Conservation (phyloP, 2,329 filamentous ascomycete species). For the Epichloe sylvatica region DNA sequence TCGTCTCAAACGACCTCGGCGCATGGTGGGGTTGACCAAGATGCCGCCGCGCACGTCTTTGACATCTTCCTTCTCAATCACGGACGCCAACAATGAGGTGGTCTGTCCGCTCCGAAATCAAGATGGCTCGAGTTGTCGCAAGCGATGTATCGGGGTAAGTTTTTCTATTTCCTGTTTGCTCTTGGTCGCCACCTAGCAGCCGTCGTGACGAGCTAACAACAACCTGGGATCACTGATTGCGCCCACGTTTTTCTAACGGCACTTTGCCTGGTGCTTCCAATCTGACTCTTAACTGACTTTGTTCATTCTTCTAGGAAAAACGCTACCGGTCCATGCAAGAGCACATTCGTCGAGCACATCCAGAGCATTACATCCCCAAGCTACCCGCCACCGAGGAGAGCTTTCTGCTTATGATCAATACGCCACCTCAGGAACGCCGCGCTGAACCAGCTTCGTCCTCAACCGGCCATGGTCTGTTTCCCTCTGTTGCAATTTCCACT, state of each 20-base stretch:
- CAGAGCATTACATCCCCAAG: conserved; percentile 94
- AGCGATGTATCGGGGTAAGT: conserved; percentile 96
- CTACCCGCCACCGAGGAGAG: conserved; percentile 95
- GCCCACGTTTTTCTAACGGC: not conserved
- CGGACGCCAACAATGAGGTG: conserved; percentile 88
- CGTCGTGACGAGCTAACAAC: not conserved
- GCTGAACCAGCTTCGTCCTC: conserved; percentile 20
- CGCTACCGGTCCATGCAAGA: conserved; percentile 98
- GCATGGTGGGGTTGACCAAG: conserved; percentile 38
- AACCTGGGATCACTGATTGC: not conserved
- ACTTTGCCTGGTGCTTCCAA: not conserved
- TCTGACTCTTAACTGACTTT: not conserved
- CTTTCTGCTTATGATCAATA: conserved; percentile 92
- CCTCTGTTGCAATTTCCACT: conserved; percentile 1
- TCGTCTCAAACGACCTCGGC: not conserved
- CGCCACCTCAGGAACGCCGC: conserved; percentile 61
- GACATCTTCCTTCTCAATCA: conserved; percentile 82
- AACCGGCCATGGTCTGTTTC: conserved; percentile 20
- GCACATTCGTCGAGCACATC: conserved; percentile 93
- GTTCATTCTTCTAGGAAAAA: conserved; percentile 54
- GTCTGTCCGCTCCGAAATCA: conserved; percentile 92
- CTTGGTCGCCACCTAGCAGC: not conserved
- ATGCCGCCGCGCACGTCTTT: conserved; percentile 85
- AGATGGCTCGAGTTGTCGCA: conserved; percentile 92
- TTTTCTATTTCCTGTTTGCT: not conserved